Evolutionary conservation across 139 green algal genomes (phyloP).

Genomic region (Mychonastes homosphaera): DNA sequence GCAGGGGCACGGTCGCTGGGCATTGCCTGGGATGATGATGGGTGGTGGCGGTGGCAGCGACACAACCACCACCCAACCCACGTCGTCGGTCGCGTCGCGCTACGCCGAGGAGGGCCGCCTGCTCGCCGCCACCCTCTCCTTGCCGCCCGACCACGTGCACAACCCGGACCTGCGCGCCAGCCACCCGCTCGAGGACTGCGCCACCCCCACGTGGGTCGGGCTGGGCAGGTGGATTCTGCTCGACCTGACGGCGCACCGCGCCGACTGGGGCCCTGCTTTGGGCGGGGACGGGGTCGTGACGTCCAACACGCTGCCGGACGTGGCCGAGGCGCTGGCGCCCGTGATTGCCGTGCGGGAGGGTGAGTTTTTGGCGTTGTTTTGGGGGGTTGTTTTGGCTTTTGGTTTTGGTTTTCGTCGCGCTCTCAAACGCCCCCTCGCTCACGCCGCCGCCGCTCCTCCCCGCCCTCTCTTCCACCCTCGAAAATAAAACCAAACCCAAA

Average conservation of each 20-base stretch:
- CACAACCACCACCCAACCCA: no score
- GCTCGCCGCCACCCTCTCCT: constrained; percentile 1
- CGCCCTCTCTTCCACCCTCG: no score
- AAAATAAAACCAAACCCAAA: no score
- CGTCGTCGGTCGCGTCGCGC: no score
- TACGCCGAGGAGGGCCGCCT: constrained; percentile 9
- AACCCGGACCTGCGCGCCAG: constrained; percentile 22
- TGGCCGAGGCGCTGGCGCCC: constrained; percentile 29
- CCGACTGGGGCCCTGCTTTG: constrained; percentile 53
- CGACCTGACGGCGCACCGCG: constrained; percentile 23
- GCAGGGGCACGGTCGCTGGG: no score
- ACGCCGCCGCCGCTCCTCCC: no score
- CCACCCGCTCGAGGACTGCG: constrained; percentile 42
- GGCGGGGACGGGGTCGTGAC: constrained; percentile 47
- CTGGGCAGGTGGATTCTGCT: constrained; percentile 28
- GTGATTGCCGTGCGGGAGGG: no score
- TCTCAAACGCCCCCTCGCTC: no score
- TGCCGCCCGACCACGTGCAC: constrained; percentile 21
- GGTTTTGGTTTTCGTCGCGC: no score
- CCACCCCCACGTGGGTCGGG: constrained; percentile 24
- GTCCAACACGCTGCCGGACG: constrained; percentile 31
- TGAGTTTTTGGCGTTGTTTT: not conserved
- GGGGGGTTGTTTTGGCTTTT: not conserved
- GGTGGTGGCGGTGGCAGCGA: no score
- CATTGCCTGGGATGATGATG: no score